Conservation (phyloP, 1,139 yeast species). For the Pichia inconspicua region DNA sequence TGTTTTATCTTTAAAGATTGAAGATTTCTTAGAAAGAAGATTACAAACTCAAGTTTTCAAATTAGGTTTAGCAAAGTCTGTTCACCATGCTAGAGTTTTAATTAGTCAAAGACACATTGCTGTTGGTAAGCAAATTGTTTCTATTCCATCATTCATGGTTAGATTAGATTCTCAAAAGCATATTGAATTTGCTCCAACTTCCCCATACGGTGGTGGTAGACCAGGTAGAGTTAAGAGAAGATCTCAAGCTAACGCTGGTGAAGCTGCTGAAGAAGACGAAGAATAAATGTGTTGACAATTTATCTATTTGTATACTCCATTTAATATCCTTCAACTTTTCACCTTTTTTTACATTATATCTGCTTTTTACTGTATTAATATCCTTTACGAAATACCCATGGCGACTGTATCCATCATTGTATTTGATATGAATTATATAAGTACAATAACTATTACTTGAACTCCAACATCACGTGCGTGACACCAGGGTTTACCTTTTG, state of each 20-base stretch:
- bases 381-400: no score
- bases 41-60: conserved; percentile 99
- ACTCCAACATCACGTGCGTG: no score
- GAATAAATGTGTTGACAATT: conserved; percentile 18
- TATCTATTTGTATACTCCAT: neutral
- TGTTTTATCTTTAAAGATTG: conserved; percentile 95
- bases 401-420: no score
- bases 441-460: no score
- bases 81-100: conserved; percentile 99
- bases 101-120: conserved; percentile 99
- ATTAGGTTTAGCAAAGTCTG: conserved; percentile 98
- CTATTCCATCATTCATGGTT: conserved; percentile 98
- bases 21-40: conserved; percentile 99
- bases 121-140: conserved; percentile 99
- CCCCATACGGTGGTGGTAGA: conserved; percentile 99
- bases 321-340: neutral
- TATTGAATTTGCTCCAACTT: conserved; percentile 97
- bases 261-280: conserved; percentile 56
- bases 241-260: conserved; percentile 60
- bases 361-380: neutral
- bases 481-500: no score
- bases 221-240: conserved; percentile 99
- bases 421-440: no score
- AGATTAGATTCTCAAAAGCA: conserved; percentile 99
- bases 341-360: neutral